Evolutionary conservation across 2,329 filamentous ascomycete genomes (phyloP).

Genomic region (Escovopsis weberi): DNA sequence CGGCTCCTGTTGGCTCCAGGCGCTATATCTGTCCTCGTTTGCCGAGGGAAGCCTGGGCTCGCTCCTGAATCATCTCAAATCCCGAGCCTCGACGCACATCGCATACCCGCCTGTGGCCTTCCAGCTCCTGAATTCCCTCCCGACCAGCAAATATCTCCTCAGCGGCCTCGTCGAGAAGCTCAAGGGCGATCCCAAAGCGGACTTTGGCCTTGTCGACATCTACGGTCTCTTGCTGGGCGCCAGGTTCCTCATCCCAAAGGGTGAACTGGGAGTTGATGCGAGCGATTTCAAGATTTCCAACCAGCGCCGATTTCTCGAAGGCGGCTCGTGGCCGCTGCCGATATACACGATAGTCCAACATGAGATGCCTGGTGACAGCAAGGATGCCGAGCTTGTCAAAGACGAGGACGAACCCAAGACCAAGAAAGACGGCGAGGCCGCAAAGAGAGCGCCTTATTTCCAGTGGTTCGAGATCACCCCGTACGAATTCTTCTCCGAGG

Average conservation of each 20-base stretch:
- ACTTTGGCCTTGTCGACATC: conserved; percentile 83
- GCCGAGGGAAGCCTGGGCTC: conserved; percentile 50
- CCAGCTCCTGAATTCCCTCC: conserved; percentile 66
- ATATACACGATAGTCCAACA: conserved; percentile 95
- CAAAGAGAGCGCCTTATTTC: conserved; percentile 69
- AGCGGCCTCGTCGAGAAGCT: conserved; percentile 84
- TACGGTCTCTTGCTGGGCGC: conserved; percentile 81
- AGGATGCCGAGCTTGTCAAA: conserved; percentile 19
- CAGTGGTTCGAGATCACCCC: conserved; percentile 97
- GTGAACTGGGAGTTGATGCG: conserved; percentile 59
- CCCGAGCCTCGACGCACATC: conserved; percentile 73
- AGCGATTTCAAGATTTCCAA: conserved; percentile 83
- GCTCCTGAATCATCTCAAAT: conserved; percentile 75
- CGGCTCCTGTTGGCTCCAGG: conserved; percentile 90
- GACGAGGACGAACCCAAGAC: conserved; percentile 12
- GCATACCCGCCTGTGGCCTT: conserved; percentile 82
- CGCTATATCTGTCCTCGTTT: conserved; percentile 64
- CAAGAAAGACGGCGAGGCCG: conserved; percentile 27
- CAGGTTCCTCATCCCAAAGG: conserved; percentile 67
- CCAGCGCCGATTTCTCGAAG: conserved; percentile 60
- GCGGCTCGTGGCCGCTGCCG: conserved; percentile 72
- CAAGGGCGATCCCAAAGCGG: conserved; percentile 53
- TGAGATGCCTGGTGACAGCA: conserved; percentile 53
- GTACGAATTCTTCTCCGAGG: conserved; percentile 91
- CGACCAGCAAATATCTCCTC: conserved; percentile 84